A percentile compares a stretch with the other conserved stretches of the same genome.
Conservation (phyloP, 2,329 filamentous ascomycete genomes). For the Hypoxylon sp. region DNA sequence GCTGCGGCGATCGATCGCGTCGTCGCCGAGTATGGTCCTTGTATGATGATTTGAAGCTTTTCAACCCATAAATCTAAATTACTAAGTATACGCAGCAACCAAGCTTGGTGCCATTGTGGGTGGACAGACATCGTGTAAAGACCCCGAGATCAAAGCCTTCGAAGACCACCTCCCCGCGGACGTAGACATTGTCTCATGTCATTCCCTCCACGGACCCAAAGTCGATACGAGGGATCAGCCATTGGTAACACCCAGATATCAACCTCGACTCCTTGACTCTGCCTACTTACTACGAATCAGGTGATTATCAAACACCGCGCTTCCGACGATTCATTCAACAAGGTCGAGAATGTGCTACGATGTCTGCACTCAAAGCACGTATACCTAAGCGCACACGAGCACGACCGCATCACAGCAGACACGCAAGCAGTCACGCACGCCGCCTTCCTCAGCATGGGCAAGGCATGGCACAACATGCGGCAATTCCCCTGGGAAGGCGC, state of each 20-base stretch:
- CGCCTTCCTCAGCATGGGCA: constrained; percentile 97
- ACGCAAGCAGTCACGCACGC: constrained; percentile 98
- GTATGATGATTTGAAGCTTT: constrained; percentile 68
- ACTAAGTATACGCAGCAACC: constrained; percentile 73
- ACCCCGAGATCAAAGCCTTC: constrained; percentile 94
- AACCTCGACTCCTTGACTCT: neutral
- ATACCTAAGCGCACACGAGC: constrained; percentile 85
- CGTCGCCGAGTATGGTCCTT: constrained; percentile 90
- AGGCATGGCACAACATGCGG: constrained; percentile 93
- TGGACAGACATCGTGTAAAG: constrained; percentile 98
- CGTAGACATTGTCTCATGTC: constrained; percentile 94
- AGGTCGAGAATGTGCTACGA: constrained; percentile 84
- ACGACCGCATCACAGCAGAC: constrained; percentile 97
- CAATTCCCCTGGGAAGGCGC: constrained; percentile 98
- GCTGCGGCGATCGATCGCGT: constrained; percentile 90
- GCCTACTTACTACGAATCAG: constrained; percentile 55
- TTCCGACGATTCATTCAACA: constrained; percentile 79
- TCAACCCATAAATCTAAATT: constrained; percentile 31
- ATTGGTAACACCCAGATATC: constrained; percentile 70
- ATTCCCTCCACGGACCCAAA: constrained; percentile 94
- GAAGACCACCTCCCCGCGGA: constrained; percentile 89
- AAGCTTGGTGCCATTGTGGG: constrained; percentile 96
- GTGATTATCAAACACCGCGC: constrained; percentile 93
- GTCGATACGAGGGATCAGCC: constrained; percentile 92
- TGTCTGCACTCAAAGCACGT: constrained; percentile 91